These are phyloP conservation scores for Paraphysoderma sedebokerense DNA, from an alignment of 371 early-diverging fungal species.

Conservation along the genomic window DNA sequence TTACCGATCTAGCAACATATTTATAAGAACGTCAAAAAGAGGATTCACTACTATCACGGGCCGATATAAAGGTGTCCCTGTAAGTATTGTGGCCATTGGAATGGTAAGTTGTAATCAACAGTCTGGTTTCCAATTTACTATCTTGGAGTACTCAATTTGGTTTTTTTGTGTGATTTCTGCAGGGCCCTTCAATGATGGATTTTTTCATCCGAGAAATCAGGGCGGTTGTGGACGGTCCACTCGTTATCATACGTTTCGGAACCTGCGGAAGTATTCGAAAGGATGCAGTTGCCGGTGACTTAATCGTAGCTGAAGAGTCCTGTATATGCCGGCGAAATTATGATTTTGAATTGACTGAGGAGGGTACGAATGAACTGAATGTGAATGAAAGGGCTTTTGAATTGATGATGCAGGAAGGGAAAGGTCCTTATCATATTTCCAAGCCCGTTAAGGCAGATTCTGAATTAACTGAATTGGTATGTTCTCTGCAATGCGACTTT, in stretches of 20 bases:
- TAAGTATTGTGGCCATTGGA: constrained; percentile 77
- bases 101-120: constrained; percentile 17
- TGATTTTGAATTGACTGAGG: constrained; percentile 40
- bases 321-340: constrained; percentile 58
- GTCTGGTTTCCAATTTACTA: background rate
- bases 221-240: constrained; percentile 62
- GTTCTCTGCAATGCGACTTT: constrained; percentile 9
- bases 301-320: constrained; percentile 55
- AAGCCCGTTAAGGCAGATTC: constrained; percentile 39
- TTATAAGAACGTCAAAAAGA: constrained; percentile 39
- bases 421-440: constrained; percentile 46
- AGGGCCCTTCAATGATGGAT: constrained; percentile 84
- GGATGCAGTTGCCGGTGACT: constrained; percentile 39
- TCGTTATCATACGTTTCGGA: constrained; percentile 73
- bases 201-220: constrained; percentile 83
- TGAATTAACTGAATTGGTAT: constrained; percentile 30
- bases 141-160: background rate
- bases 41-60: constrained; percentile 89
- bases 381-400: constrained; percentile 3
- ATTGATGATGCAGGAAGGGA: constrained; percentile 6
- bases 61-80: constrained; percentile 52
- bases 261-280: constrained; percentile 67
- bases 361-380: background rate
- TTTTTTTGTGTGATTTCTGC: constrained; percentile 6
- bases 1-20: constrained; percentile 10